Conservation (phyloP, 768 basidiomycete genomes). For the Phanerodontia chrysosporium region DNA sequence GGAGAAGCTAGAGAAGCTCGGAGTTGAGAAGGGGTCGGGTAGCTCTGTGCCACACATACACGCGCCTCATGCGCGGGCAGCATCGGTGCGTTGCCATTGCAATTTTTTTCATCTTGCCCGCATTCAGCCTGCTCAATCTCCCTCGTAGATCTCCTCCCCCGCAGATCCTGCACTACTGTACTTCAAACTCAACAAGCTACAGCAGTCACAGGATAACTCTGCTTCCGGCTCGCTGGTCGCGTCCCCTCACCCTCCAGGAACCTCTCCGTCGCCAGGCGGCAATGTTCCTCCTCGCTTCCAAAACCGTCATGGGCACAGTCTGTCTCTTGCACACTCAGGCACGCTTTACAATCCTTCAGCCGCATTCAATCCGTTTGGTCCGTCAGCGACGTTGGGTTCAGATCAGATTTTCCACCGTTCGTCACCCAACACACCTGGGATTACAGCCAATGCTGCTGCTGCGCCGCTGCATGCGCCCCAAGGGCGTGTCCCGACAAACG, state of each 20-base stretch:
- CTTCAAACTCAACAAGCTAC: constrained; percentile 82
- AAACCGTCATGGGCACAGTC: constrained; percentile 66
- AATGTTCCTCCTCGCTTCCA: constrained; percentile 35
- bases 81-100: constrained; percentile 58
- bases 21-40: constrained; percentile 62
- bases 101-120: not conserved
- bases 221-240: constrained; percentile 50
- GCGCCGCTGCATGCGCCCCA: constrained; percentile 49
- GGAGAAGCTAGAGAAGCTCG: constrained; percentile 75
- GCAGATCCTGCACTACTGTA: constrained; percentile 79
- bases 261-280: constrained; percentile 49
- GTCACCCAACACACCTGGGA: constrained; percentile 23
- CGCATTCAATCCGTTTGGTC: constrained; percentile 64
- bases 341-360: constrained; percentile 37
- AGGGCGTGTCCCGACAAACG: constrained; percentile 45
- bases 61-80: constrained; percentile 77
- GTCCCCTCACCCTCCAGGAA: constrained; percentile 62
- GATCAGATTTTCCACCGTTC: constrained; percentile 35
- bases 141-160: constrained; percentile 77
- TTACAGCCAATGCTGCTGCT: constrained; percentile 21
- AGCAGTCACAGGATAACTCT: constrained; percentile 59
- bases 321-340: constrained; percentile 66
- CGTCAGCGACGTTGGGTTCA: constrained; percentile 48
- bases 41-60: constrained; percentile 56
- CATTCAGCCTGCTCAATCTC: constrained; percentile 6